Base-by-base conservation (phyloP, 129 eudicot species). In the Lactuca saligna region DNA sequence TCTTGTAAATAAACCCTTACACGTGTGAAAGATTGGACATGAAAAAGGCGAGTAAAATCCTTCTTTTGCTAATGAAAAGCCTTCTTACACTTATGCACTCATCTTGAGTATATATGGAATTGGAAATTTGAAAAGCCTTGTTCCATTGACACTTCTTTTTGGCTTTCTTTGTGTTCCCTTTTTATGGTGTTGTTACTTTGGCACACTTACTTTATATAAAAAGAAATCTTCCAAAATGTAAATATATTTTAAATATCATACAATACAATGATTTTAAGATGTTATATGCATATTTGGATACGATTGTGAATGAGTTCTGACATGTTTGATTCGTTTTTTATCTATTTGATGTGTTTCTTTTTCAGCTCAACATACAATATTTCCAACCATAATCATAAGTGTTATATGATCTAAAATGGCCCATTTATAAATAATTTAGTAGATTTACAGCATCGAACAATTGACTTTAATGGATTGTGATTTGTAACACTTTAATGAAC, bases 141-240 rank as follows among this genome's bases (percentile, higher is more conserved):
- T 76, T 76, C 56, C 65, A 61, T 32, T 17, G 65, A 60, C 56
- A 33, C 80, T 76, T 76, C 57, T 51, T 71, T 69, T 53, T 72
- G 69, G 42, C 76, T 63, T 49, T 49, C 58, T 72, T 72, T 72
- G 37, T 35, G 39, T 61, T 62, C 37, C 61, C 68, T 71, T 75
- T 75, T 60, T 16, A 39, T 49, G 31, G 63, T 56, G 66, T 65
- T 65, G 59, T 65, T 65, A 57, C 72, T 73, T 73, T 64, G 7
- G n/a, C 63, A 54, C 14, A 17, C 17, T 29, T 29, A 35, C 38
- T 35, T 35, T 35, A 35, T 35, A 35, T 6, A 35, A 35, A 35
- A 35, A 35, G 38, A 35, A 35, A 35, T 35, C 25, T 20, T 0
- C 38, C 5, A 35, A 35, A 35, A 35, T 35, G 5, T 4, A 35